Base-by-base conservation (phyloP, 2,329 filamentous ascomycete species). In the Fusarium mundagurra region DNA sequence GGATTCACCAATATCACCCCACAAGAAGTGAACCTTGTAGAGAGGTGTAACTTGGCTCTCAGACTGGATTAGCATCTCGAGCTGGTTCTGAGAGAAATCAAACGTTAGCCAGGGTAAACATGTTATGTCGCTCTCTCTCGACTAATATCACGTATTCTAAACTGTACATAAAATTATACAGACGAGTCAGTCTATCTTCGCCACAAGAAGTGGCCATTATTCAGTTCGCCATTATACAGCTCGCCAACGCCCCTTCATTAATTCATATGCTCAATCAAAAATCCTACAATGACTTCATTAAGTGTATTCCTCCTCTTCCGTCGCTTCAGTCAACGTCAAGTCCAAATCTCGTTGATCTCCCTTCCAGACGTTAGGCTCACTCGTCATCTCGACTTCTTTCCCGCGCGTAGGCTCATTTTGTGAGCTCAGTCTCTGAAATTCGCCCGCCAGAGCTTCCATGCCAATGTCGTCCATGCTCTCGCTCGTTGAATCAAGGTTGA, bases 321-420 rank as follows among this genome's bases (percentile, higher is more conserved):
- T 71, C 12, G 68, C 68, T 18, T 71, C 67, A n/a, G 44, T 71
- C 16, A 71, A 44, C 2, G 68, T 71, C 39, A 71, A 41, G 12
- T 11, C 51, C 22, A 71, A n/a, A 8, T 71, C 68, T 20, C 68
- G 50, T 1, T 24, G 61, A 11, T 71, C 44, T 18, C 67, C 68
- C 48, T 71, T 71, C 68, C 68, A 71, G 2, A 57, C 2, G 0
- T n/a, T 38, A 9, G 34, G 67, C 1, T 55, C 36, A 3, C 5
- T 41, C 2, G 34, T 8, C 41, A 48, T 47, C 8, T 48, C 41
- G 1, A 48, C 61, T 24, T 48, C 60, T 3, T 59, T 36, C 1
- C 33, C 65, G 5, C 34, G 59, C 1, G 51, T 18, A 18, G 60
- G 54, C 5, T 71, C 48, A 5, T 67, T 48, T 6, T 61, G 44